Evolutionary conservation across 768 basidiomycete species (phyloP), one percentile per base, ranked within the genome.

Genomic region (Pisolithus albus): DNA sequence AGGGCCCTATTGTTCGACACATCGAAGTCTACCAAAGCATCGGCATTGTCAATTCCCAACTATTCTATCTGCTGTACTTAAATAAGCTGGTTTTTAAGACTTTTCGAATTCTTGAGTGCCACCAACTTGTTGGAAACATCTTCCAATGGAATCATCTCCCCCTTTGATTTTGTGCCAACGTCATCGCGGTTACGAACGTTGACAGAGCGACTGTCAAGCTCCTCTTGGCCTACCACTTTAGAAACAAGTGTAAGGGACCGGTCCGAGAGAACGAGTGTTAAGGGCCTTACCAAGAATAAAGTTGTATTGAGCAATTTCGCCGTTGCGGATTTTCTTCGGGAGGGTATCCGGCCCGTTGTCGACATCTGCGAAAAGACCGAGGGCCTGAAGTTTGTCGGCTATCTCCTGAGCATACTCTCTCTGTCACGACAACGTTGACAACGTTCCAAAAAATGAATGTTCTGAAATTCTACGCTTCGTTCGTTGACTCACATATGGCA

Each of bases 121-220:
- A 86, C 69, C 46, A 97, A 69, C 68, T 90, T 86, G 61, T 78
- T 64, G 8, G 84, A 70, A 15, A 93, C 75, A 24, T 79, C 82
- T 40, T 87, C 86, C 26, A 97, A 69, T 10, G 85, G 75, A 43
- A 84, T 72, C 66, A 84, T 86, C 69, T 89, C 83, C 8, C 82
- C 81, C 67, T 85, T 82, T 3, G 84, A 77, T 68, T 97, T 95
- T 50, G 79, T 86, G 19, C 89, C 92, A 32, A 86, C 80, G 59
- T 97, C 92, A 66, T 98, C 95, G 34, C 96, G 83, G 68, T 97
- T 98, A 53, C 95, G 83, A 16, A 98, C 83, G 63, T 99, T 98
- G 57, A 98, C 96, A 5, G 95, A 90, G 39, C 79, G 79, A 41
- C 77, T 74, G 53, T 92, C 86, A 50, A 91, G 71, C 70, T 99